These are phyloP conservation scores for Xylaria castorea DNA, from an alignment of 495 filamentous ascomycete species.

Conservation along the genomic window DNA sequence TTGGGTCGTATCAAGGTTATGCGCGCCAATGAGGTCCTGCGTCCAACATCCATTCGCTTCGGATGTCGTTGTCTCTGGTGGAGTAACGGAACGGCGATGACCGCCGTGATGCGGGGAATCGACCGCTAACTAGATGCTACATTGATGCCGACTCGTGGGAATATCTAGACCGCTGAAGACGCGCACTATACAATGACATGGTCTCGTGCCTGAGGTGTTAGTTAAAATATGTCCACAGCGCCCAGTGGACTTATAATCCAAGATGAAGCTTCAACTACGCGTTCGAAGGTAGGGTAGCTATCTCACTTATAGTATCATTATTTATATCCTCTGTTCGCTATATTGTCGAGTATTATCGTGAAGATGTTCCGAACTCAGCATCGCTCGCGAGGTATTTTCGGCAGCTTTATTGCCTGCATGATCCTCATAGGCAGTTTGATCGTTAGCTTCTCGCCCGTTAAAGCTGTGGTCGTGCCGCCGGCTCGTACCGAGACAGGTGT, in stretches of 20 bases:
- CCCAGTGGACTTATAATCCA: not conserved
- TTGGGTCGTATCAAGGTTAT: constrained; percentile 17
- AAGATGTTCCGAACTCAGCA: not conserved
- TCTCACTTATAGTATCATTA: not conserved
- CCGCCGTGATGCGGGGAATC: constrained; percentile 18
- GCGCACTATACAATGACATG: not conserved
- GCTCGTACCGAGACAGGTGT: constrained; percentile 32
- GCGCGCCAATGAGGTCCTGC: constrained; percentile 11
- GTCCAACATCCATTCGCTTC: not conserved
- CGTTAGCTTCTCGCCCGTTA: not conserved
- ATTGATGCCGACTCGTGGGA: constrained; percentile 20
- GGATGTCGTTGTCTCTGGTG: not conserved
- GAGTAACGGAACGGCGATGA: constrained; percentile 15
- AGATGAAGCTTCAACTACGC: not conserved
- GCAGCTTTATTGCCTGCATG: not conserved
- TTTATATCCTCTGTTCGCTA: not conserved
- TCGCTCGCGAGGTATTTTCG: not conserved
- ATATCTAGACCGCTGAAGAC: constrained; percentile 2
- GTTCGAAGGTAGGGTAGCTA: not conserved
- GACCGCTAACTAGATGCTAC: not conserved
- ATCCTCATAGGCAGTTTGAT: constrained; percentile 14
- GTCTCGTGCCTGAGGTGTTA: not conserved
- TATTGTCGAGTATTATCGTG: not conserved
- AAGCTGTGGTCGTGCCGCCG: constrained; percentile 24
- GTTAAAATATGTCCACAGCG: not conserved